phyloP scores from a whole-genome alignment of 768 basidiomycete species.

The Leccinum subtestaceum region DNA sequence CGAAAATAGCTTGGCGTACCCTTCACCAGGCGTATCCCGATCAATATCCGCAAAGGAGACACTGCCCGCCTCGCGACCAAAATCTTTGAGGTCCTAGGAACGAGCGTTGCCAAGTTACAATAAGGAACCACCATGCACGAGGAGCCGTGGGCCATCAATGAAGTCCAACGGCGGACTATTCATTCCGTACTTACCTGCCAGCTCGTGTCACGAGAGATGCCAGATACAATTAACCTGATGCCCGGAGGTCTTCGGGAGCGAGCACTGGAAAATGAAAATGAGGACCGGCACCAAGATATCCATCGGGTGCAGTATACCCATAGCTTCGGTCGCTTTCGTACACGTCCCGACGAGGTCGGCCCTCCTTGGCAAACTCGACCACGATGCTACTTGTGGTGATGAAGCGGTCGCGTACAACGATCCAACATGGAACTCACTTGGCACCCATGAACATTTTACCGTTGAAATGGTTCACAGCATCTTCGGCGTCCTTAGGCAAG shows the following conservation, averaged over 20 bases:
- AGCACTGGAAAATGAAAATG: conserved; percentile 39
- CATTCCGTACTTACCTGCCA: conserved; percentile 84
- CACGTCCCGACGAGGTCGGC: conserved; percentile 75
- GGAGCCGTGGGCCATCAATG: conserved; percentile 20
- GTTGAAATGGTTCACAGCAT: conserved; percentile 83
- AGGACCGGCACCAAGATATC: conserved; percentile 10
- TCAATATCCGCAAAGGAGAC: conserved; percentile 96
- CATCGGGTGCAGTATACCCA: conserved; percentile 41
- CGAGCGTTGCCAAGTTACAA: conserved; percentile 29
- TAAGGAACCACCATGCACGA: conserved; percentile 8
- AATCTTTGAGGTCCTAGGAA: conserved; percentile 93
- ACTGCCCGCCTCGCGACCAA: conserved; percentile 89
- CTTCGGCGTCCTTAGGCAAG: conserved; percentile 80
- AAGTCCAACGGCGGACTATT: conserved; percentile 2
- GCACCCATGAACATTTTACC: conserved; percentile 88
- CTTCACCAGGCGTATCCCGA: conserved; percentile 79
- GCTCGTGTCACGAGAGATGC: conserved; percentile 91
- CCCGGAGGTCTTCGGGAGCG: conserved; percentile 78
- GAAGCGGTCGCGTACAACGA: background rate
- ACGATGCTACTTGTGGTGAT: conserved; percentile 61
- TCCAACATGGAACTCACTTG: conserved; percentile 38
- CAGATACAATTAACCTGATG: conserved; percentile 80
- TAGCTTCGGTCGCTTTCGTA: conserved; percentile 59
- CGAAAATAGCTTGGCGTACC: conserved; percentile 49
- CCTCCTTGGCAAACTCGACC: conserved; percentile 95